Evolutionary conservation across 2,329 filamentous ascomycete genomes (phyloP), one percentile per base, ranked within the genome.

Genomic region (Sarocladium oryzae): DNA sequence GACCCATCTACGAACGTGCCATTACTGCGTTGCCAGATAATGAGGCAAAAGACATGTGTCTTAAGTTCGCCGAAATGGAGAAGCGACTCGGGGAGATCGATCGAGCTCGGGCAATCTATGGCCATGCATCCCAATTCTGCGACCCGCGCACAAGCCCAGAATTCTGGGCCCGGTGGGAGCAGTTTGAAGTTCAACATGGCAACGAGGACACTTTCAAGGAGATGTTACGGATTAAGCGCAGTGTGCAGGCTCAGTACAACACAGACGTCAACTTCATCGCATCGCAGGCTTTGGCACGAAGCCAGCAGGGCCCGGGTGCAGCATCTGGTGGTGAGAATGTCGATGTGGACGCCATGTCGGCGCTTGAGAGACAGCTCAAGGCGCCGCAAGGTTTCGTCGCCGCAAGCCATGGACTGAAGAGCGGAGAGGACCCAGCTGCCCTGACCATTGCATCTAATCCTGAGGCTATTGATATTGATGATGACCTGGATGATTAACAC

Each of bases 121-220:
- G 91, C 1, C 93, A 99, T 64, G 93, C 89, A 11, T 95, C 89
- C 38, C 93, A 99, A 66, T 99, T 97, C 69, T 96, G 90, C 70
- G 95, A 99, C 67, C 93, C 93, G 8, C 79, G 95, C 51, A 95
- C 89, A 13, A 90, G 89, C 58, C 85, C 88, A 7, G 83, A 80
- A 15, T 99, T 97, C 71, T 99, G 95, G 95, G 79, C 84, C 60
- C 95, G 92, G 66, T 99, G 93, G 93, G 93, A 99, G 69, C 79
- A 84, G 51, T 99, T 99, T 68, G 95, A 99, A 69, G 90, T 97
- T 20, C 88, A 95, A 66, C 93, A 99, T 64, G 93, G 93, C 57
- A 99, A 99, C 70, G 95, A 99, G 67, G 93, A 99, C 67, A 99
- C 95, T 0, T 99, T 95, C 78, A 96, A 96, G 74, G 93, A 99